Evolutionary conservation across 305 asterid genomes (phyloP).

Genomic region (Solanum chacoense): DNA sequence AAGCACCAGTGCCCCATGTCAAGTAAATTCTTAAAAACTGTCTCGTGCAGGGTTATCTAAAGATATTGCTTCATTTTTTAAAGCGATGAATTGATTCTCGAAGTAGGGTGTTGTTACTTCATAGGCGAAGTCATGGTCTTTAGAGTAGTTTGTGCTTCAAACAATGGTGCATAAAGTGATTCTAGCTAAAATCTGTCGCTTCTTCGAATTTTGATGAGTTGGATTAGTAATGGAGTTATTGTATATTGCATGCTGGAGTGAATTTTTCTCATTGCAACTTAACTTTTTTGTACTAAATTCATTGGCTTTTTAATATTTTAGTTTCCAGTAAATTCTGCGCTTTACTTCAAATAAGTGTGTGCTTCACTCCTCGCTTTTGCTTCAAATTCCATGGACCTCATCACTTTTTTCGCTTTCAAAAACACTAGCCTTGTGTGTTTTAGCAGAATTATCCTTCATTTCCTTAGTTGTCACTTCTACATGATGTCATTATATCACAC

Average conservation of each 20-base stretch:
- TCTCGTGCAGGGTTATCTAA: not conserved
- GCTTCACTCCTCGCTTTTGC: not conserved
- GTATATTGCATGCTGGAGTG: not conserved
- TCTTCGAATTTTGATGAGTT: not conserved
- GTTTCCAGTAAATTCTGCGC: not conserved
- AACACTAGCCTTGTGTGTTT: not conserved
- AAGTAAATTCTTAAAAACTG: not conserved
- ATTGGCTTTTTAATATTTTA: not conserved
- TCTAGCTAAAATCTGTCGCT: not conserved
- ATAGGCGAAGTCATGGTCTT: not conserved
- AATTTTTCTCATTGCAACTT: not conserved
- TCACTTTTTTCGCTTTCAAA: not conserved
- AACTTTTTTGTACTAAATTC: not conserved
- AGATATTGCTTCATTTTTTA: not conserved
- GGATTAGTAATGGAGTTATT: not conserved
- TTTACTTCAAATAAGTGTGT: not conserved
- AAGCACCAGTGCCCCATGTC: not conserved
- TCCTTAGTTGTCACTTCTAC: not conserved
- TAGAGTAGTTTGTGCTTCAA: not conserved
- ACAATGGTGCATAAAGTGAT: not conserved
- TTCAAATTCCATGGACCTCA: not conserved
- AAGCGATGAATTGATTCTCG: not conserved
- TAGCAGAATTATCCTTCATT: not conserved
- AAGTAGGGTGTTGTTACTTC: not conserved
- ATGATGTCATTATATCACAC: not conserved